Base-by-base conservation (phyloP, 2,329 filamentous ascomycete genomes). In the Cercospora berteroae region DNA sequence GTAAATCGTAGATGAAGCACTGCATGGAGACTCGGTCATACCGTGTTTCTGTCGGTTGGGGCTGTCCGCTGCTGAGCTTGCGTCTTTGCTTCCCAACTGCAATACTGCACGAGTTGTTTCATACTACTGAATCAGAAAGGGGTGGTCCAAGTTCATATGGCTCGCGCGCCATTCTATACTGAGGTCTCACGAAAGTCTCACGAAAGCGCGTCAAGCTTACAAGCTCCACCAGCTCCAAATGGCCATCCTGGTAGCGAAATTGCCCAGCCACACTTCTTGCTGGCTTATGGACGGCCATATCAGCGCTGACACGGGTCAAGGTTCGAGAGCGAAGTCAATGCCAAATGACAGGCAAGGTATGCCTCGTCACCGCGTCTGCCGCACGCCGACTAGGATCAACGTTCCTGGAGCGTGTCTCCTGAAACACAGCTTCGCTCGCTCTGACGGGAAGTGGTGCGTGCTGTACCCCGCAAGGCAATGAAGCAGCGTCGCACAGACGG, bases 171-270 rank as follows among this genome's bases (percentile, higher is more conserved):
- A 10, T 50, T 50, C 10, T 29, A 29, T 57, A n/a, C 25, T 57
- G 20, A 36, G 3, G 27, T 42, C 13, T 39, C 61, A 57, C 61
- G 61, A 63, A 57, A 56, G 10, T 57, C 18, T 8, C 61, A 27
- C 61, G 61, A 56, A 18, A 29, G 55, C 61, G 61, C 61, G 61
- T 63, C 50, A 44, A 55, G 61, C 50, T 63, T 10, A 27, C 18
- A 42, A 63, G 61, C 61, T 56, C 36, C 42, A n/a, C 48, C 23
- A 16, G 29, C 52, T 57, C 48, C 52, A 50, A 33, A 52, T 62
- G 3, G n/a, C 44, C 39, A 29, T 55, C 27, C 60, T 36, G 33
- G 31, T 63, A 57, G 61, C 61, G 61, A 63, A 27, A 57, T 63
- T 63, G 33, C 42, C 60, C 60, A 52, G 39, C 44, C 42, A 62